These are phyloP conservation scores for Cornus suecica DNA, from an alignment of 148 eudicot species.

Conservation along the genomic window DNA sequence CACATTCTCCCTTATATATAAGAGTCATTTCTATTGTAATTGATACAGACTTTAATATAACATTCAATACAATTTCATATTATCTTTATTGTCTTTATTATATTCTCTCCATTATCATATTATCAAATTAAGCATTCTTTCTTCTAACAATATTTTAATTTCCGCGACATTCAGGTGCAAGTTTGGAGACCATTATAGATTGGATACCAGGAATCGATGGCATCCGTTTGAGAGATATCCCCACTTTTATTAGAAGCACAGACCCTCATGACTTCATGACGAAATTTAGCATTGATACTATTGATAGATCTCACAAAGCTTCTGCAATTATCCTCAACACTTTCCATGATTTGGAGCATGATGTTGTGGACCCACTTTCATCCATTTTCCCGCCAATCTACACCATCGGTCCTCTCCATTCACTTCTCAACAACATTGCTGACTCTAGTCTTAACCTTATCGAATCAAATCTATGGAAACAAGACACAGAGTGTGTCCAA, in stretches of 20 bases:
- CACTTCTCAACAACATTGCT: neutral
- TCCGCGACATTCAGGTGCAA: neutral
- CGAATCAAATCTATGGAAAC: conserved; percentile 36
- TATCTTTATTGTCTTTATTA: no score
- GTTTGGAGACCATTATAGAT: neutral
- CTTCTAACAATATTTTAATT: no score
- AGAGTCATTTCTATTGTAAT: no score
- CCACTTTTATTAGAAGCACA: conserved; percentile 28
- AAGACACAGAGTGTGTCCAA: conserved; percentile 20
- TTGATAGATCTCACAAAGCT: conserved; percentile 7
- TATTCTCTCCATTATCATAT: no score
- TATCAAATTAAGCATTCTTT: no score
- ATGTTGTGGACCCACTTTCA: conserved; percentile 18
- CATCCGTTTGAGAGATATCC: conserved; percentile 23
- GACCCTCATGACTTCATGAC: conserved; percentile 29
- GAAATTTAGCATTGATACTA: conserved; percentile 7
- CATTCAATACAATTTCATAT: no score
- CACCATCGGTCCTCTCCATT: conserved; percentile 27
- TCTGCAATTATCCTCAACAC: conserved; percentile 31
- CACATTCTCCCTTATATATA: no score
- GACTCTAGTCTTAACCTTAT: conserved; percentile 12
- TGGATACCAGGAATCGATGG: neutral
- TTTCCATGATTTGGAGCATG: conserved; percentile 27
- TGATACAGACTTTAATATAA: no score
- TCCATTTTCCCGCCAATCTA: conserved; percentile 11